Base-by-base conservation (phyloP, 768 basidiomycete genomes). In the Plicaturopsis crispa region DNA sequence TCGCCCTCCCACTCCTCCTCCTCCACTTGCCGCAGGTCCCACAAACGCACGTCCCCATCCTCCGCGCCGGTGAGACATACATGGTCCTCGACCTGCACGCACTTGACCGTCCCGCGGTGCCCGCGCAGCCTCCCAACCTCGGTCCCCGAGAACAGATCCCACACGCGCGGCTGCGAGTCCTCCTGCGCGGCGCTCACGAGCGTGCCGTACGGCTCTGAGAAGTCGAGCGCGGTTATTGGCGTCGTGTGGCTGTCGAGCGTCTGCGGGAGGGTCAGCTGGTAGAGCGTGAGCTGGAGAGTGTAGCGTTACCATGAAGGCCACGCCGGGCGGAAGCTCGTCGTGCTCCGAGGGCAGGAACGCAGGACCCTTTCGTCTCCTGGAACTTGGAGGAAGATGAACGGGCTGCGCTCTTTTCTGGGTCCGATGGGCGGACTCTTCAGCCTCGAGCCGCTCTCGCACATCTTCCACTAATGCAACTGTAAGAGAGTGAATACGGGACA, bases 321-420 rank as follows among this genome's bases (percentile, higher is more conserved):
- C 78, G 1, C 90, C 91, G 6, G 82, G 76, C 6, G 96, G 96
- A 21, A 99, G 69, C 38, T 96, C 91, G 48, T 92, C 90, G 48
- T 99, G 96, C 56, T 98, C 96, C 13, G 92, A 96, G 4, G 96
- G 96, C 33, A 99, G 58, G 67, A 99, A 98, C 13, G 88, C 88
- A 1, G 94, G 93, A 2, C 94, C 93, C 72, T 80, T 84, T 37
- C 81, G 69, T 50, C 84, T 62, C 32, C 85, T 73, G 20, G 84
- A 82, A 45, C 77, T 82, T 18, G 70, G 67, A 11, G 67, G 70
- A 26, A 70, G 55, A 50, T 69, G 73, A 33, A 68, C 52, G 36
- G 64, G 61, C 48, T 63, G 67, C 32, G 56, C 55, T 8, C 24
- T 42, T 34, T 53, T 44, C n/a, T 46, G 51, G 24, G 54, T 56